A percentile compares a stretch with the other conserved stretches of the same genome.
phyloP scores from a whole-genome alignment of 306 rosid genomes.

The Dalbergia cochinchinensis region DNA sequence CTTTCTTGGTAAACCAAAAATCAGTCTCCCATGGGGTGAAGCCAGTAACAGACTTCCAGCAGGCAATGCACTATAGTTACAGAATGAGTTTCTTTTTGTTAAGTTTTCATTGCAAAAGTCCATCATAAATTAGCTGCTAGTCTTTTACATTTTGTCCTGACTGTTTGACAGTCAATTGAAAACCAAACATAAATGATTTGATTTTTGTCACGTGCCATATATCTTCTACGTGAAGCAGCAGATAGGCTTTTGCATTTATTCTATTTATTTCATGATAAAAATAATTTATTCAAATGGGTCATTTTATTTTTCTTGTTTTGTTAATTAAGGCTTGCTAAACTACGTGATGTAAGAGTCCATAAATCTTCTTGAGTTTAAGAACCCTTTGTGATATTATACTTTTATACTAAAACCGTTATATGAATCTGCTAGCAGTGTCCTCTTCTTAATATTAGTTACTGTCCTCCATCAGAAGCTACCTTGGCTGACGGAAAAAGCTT shows the following conservation, averaged over 20 bases:
- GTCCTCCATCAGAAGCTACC: slow-evolving; percentile 79
- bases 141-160: background rate
- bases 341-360: slow-evolving; percentile 26
- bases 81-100: slow-evolving; percentile 25
- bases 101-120: slow-evolving; percentile 6
- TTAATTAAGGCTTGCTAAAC: slow-evolving; percentile 25
- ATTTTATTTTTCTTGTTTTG: background rate
- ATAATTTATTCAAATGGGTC: background rate
- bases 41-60: slow-evolving; percentile 58
- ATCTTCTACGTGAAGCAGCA: slow-evolving; percentile 5
- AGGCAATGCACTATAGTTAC: slow-evolving; percentile 58
- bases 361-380: slow-evolving; percentile 17
- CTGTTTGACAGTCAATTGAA: slow-evolving; percentile 2
- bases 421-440: slow-evolving; percentile 76
- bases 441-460: slow-evolving; percentile 88
- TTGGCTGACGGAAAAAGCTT: slow-evolving; percentile 64
- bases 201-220: slow-evolving; percentile 10
- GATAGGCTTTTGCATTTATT: slow-evolving; percentile 23
- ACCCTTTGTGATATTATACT: slow-evolving; percentile 16
- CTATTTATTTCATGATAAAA: slow-evolving; percentile 4
- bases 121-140: background rate
- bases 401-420: slow-evolving; percentile 36
- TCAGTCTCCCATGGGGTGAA: slow-evolving; percentile 46
- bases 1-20: slow-evolving; percentile 63
- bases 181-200: background rate